phyloP scores from a whole-genome alignment of 169 alveolate species.

The Plasmodium coatneyi region DNA sequence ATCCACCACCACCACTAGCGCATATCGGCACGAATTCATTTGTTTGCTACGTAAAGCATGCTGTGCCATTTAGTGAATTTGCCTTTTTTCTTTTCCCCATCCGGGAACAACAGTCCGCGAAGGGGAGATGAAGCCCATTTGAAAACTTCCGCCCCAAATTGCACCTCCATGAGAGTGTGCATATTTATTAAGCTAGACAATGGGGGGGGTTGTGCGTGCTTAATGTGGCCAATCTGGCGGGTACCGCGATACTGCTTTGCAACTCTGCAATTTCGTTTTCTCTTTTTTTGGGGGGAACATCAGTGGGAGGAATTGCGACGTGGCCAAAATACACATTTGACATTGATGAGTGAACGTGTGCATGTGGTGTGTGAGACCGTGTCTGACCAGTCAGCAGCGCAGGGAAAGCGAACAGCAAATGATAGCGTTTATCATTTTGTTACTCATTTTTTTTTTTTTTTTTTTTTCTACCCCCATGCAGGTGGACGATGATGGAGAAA shows the following conservation, averaged over 20 bases:
- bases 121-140: background rate
- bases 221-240: background rate
- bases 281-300: background rate
- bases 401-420: background rate
- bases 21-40: background rate
- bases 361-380: background rate
- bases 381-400: background rate
- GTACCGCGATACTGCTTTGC: background rate
- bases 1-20: background rate
- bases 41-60: background rate
- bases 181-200: background rate
- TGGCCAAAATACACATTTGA: background rate
- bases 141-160: background rate
- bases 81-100: background rate
- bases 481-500: conserved; percentile 68
- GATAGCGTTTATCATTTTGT: background rate
- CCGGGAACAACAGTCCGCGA: background rate
- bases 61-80: background rate
- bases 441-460: background rate
- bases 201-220: background rate
- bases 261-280: background rate
- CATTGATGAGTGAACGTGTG: background rate
- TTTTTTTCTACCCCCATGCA: background rate
- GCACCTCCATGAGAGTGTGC: background rate
- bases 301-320: background rate